Conservation (phyloP, 73 alveolate species). For the Paramecium sexaurelia region DNA sequence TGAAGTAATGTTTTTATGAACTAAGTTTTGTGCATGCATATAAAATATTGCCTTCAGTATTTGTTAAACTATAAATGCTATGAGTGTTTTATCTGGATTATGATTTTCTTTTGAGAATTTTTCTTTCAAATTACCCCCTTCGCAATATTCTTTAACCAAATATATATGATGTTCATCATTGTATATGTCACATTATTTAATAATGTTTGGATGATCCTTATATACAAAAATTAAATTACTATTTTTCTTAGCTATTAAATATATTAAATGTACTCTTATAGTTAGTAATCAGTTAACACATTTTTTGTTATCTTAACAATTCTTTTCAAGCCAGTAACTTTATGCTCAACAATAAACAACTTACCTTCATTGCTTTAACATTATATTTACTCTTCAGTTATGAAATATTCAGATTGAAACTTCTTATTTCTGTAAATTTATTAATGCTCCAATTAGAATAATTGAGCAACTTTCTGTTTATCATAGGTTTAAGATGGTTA, state of each 20-base stretch:
- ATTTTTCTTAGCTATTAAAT: neutral
- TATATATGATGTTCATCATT: neutral
- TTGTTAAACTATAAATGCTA: neutral
- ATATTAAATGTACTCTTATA: neutral
- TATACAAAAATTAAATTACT: neutral
- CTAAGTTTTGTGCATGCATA: neutral
- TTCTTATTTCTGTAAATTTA: neutral
- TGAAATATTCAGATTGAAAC: neutral
- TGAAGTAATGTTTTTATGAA: neutral
- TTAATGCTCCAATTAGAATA: neutral
- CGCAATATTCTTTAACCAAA: slow-evolving; percentile 2
- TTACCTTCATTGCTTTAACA: neutral
- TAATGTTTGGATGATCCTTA: neutral
- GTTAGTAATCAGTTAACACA: neutral
- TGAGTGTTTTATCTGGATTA: neutral
- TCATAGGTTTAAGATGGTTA: neutral
- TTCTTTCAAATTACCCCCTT: neutral
- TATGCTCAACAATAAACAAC: neutral
- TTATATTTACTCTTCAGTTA: neutral
- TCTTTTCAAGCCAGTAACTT: neutral
- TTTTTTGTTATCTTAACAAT: neutral
- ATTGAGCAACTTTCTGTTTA: neutral
- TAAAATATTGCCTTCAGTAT: neutral
- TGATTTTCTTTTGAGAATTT: neutral
- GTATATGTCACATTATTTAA: neutral